Conservation (phyloP, 1,139 yeast species). For the Kodamaea arcana region DNA sequence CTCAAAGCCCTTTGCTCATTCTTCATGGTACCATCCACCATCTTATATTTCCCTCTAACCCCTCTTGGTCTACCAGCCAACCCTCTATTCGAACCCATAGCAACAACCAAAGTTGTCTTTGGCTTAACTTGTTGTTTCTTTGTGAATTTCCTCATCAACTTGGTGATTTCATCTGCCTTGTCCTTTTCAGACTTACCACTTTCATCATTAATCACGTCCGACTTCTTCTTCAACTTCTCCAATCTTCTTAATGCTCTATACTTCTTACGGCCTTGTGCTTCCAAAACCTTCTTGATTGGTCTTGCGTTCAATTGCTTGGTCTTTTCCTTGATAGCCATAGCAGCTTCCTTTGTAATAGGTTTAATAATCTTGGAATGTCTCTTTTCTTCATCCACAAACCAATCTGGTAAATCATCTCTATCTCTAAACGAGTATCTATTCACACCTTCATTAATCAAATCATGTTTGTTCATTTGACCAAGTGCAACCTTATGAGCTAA, state of each 20-base stretch:
- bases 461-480: conserved; percentile 80
- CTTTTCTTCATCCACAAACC: conserved; percentile 94
- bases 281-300: conserved; percentile 95
- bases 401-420: conserved; percentile 82
- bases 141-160: conserved; percentile 76
- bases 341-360: conserved; percentile 97
- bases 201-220: conserved; percentile 88
- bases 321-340: conserved; percentile 85
- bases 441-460: conserved; percentile 84
- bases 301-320: conserved; percentile 89
- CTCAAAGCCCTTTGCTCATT: conserved; percentile 92
- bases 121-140: conserved; percentile 77
- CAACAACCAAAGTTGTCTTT: conserved; percentile 83
- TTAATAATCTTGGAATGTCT: conserved; percentile 78
- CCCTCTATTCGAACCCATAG: conserved; percentile 83
- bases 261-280: conserved; percentile 96
- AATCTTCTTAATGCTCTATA: conserved; percentile 86
- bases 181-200: conserved; percentile 83
- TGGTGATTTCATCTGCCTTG: conserved; percentile 88
- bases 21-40: conserved; percentile 98
- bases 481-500: conserved; percentile 92
- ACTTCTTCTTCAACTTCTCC: conserved; percentile 90
- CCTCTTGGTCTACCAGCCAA: conserved; percentile 96
- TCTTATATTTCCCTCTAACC: conserved; percentile 93
- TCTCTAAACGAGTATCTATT: conserved; percentile 91